Base-by-base conservation (phyloP, 2,329 filamentous ascomycete genomes). In the Colletotrichum sojae region DNA sequence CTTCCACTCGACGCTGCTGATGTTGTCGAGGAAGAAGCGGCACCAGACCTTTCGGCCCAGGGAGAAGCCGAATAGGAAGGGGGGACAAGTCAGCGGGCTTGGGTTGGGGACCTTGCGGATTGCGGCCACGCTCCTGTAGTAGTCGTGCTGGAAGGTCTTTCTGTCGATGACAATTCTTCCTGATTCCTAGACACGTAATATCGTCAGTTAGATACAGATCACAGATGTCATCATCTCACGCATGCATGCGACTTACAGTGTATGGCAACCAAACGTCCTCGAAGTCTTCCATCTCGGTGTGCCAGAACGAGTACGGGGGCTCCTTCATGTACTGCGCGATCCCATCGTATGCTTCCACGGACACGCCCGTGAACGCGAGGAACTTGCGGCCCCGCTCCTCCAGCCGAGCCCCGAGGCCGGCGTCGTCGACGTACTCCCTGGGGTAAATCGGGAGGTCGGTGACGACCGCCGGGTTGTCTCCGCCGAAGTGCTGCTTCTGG, bases 261-360 rank as follows among this genome's bases (percentile, higher is more conserved):
- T 40, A 60, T n/a, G 57, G 57, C 15, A 60, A 13, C 57, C 57
- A 60, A 13, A 60, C 16, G 5, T 9, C 57, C 2, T 12, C 10
- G 40, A 51, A 45, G 10, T n/a, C 13, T 13, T 40, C 57, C 57
- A 60, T 51, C 3, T 40, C 46, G 6, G 61, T 57, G 31, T 74
- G 71, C 31, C 73, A 76, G 39, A 48, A 77, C 1, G 72, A 65
- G 13, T 55, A 72, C 6, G 74, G 73, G 0, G 75, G 73, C 5
- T 72, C 69, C 25, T 74, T 75, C 45, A 76, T 71, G 71, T 73
- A 76, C 56, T 75, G 66, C 10, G 75, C 76, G 16, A 62, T 18
- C 1, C 76, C 76, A 18, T 72, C 68, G 40, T 77, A 78, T n/a
- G 69, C 67, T 25, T 69, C 43, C 1, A 78, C 43, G 3, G 54